Evolutionary conservation across 345 rosid species (phyloP).

Genomic region (Linum trigynum): DNA sequence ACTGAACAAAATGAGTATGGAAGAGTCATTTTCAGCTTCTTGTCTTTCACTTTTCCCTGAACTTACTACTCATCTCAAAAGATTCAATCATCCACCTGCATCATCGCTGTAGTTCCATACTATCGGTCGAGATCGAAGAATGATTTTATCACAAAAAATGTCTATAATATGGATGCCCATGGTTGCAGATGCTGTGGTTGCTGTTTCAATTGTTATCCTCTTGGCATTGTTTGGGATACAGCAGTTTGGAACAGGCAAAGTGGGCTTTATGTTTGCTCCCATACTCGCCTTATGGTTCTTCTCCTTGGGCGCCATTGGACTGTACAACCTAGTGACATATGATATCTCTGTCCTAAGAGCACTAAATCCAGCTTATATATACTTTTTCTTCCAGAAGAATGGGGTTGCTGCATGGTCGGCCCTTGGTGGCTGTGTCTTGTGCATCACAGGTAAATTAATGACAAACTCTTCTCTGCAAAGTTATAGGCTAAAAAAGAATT

Average conservation of each 20-base stretch:
- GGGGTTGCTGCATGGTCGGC: slow-evolving; percentile 72
- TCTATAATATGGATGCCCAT: slow-evolving; percentile 13
- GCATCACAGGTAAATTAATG: slow-evolving; percentile 60
- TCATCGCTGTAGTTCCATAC: too few relatives aligned
- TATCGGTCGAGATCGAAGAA: too few relatives aligned
- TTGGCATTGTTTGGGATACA: slow-evolving; percentile 83
- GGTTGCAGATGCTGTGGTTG: slow-evolving; percentile 54
- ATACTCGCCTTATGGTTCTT: slow-evolving; percentile 83
- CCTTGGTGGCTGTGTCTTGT: slow-evolving; percentile 92
- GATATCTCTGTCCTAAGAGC: slow-evolving; percentile 67
- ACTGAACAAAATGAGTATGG: too few relatives aligned
- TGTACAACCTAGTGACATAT: slow-evolving; percentile 59
- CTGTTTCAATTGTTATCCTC: slow-evolving; percentile 55
- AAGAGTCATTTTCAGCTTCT: too few relatives aligned
- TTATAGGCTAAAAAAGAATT: neutral
- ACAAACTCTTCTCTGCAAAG: slow-evolving; percentile 3
- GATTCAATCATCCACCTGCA: too few relatives aligned
- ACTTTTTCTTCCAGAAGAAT: slow-evolving; percentile 76
- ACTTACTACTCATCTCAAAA: too few relatives aligned
- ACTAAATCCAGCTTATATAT: slow-evolving; percentile 70
- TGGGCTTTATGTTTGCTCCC: slow-evolving; percentile 83
- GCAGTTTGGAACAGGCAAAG: slow-evolving; percentile 82
- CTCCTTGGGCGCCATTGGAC: slow-evolving; percentile 71
- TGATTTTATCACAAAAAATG: slow-evolving; percentile 1
- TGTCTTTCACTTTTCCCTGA: too few relatives aligned